phyloP scores from a whole-genome alignment of 768 basidiomycete species.

The Lepiota venenata region DNA sequence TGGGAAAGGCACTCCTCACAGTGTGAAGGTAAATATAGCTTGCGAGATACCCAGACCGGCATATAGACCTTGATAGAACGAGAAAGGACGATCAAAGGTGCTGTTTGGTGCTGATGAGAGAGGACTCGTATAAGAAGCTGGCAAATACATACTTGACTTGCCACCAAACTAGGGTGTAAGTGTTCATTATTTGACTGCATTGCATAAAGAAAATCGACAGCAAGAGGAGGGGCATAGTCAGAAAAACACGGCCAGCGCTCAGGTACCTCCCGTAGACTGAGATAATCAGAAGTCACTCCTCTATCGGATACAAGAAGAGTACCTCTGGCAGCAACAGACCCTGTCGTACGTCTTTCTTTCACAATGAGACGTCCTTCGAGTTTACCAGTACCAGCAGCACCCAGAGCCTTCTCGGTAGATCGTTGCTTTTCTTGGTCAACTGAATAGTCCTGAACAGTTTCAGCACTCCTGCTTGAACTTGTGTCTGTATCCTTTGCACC shows the following conservation, averaged over 20 bases:
- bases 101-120: constrained; percentile 20
- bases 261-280: constrained; percentile 61
- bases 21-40: constrained; percentile 48
- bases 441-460: constrained; percentile 1
- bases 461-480: constrained; percentile 5
- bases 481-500: constrained; percentile 37
- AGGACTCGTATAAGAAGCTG: not conserved
- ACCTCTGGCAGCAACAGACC: constrained; percentile 53
- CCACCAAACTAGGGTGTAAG: constrained; percentile 74
- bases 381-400: constrained; percentile 51
- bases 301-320: not conserved
- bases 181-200: constrained; percentile 55
- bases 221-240: constrained; percentile 50
- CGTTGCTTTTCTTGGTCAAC: constrained; percentile 9
- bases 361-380: constrained; percentile 65
- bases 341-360: constrained; percentile 63
- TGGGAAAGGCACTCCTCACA: constrained; percentile 32
- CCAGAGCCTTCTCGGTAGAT: not conserved
- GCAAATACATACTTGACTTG: constrained; percentile 45
- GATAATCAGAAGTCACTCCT: not conserved
- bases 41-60: constrained; percentile 59
- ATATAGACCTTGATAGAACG: constrained; percentile 65
- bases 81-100: constrained; percentile 43
- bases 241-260: constrained; percentile 46
- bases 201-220: constrained; percentile 56